Percentiles rank a stretch among this genome's conserved stretches.
phyloP scores from a whole-genome alignment of 2,329 filamentous ascomycete genomes.

The Acrocalymma vagum region DNA sequence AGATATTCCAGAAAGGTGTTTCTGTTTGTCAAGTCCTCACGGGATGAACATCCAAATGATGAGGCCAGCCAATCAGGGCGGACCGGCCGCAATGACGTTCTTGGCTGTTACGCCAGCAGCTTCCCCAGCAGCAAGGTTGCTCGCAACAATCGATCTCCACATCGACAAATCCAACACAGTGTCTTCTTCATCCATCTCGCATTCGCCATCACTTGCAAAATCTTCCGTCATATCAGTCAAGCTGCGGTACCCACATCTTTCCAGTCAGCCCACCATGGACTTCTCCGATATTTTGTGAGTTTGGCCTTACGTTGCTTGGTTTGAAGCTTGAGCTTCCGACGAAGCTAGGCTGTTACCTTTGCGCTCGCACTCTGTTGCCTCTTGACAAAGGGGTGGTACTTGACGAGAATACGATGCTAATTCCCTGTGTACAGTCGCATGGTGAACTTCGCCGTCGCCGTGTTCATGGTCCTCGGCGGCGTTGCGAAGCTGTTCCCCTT shows the following conservation, averaged over 20 bases:
- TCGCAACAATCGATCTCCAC: no score
- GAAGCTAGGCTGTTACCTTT: slow-evolving; percentile 25
- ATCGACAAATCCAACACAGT: no score
- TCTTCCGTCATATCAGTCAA: slow-evolving; percentile 36
- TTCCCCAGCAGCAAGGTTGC: no score
- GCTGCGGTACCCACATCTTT: slow-evolving; percentile 44
- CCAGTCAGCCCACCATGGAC: slow-evolving; percentile 69
- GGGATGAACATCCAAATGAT: no score
- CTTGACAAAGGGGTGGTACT: slow-evolving; percentile 13
- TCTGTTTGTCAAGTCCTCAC: no score
- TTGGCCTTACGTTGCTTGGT: no score
- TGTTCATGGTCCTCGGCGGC: slow-evolving; percentile 87
- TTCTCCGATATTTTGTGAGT: slow-evolving; percentile 91
- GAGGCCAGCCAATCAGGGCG: no score
- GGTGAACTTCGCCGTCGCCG: slow-evolving; percentile 88
- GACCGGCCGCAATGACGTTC: no score
- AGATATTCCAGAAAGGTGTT: no score
- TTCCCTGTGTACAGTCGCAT: slow-evolving; percentile 72
- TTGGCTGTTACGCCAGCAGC: no score
- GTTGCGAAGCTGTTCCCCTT: slow-evolving; percentile 73
- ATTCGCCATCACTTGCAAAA: slow-evolving; percentile 3
- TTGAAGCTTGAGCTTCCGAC: slow-evolving; percentile 9
- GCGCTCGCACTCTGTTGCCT: no score
- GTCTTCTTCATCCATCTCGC: slow-evolving; percentile 7
- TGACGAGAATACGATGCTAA: slow-evolving; percentile 20